Base-by-base conservation (phyloP, 805 yeast genomes). In the Pichia cephalocereana region DNA sequence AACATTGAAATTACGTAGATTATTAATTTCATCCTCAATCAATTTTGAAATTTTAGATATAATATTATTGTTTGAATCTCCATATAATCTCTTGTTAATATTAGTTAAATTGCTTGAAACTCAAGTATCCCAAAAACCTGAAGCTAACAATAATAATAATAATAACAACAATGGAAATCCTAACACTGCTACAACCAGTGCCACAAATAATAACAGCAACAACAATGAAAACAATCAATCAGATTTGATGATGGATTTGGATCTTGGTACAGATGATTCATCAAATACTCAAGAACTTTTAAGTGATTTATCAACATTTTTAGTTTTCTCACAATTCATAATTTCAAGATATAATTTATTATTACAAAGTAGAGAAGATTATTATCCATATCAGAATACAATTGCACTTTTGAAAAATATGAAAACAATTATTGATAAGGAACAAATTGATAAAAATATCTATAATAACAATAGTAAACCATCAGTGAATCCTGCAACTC, bases 241-340 rank as follows among this genome's bases (percentile, higher is more conserved):
- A 18, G 59, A 60, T 37, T 42, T 52, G 30, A 47, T 52, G 54
- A 61, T 54, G 60, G 61, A 56, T 49, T 47, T 58, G 40, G 66
- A 60, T 43, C 34, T 60, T 39, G 56, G 71, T 8, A 83, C 80
- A 55, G 69, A 85, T 4, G 80, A 84, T 32, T 82, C 83, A 57
- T 87, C 65, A 2, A 65, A 64, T 47, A 54, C 56, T 52, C 88
- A 83, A 60, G 93, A 84, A 37, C 63, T 71, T 14, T 85, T 81
- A 57, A 70, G 86, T 2, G 80, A 85, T 38, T 81, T 83, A 61
- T 89, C 95, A 1, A 70, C 78, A 42, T 67, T 81, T 1, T 57
- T 83, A 27, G 59, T 82, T 38, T 67, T 82, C 39, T 54, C 80
- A 9, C 58, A 57, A 36, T 54, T 51, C 36, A 41, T 49, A 8